Evolutionary conservation across 208 protist species (phyloP), one percentile per base, ranked within the genome.

Genomic region (Trypanosoma cruzi): DNA sequence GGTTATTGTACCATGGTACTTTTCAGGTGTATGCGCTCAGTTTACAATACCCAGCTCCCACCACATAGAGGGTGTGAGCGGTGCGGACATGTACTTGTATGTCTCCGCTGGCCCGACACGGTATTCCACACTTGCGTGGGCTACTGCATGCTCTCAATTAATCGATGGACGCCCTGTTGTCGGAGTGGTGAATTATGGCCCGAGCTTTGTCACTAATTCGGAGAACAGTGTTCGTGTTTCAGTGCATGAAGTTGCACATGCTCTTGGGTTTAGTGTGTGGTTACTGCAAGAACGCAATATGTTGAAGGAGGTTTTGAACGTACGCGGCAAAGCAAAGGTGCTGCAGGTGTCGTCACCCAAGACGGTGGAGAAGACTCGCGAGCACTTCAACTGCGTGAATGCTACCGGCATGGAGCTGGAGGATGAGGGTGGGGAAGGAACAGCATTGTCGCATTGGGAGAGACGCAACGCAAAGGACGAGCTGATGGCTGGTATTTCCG

Each of bases 121-220:
- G 26, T 6, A 26, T 34, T 29, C 22, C 0, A n/a, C 28, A 6
- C 26, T 36, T 57, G 53, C 53, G 53, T 57, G 53, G 53, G 53
- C 53, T n/a, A 7, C 28, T 20, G 74, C 82, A 59, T 94, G 87
- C 80, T 75, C 88, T 16, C 54, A 22, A 24, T 44, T 73, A 14
- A n/a, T 14, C 1, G 36, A 48, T 31, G 63, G 67, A 0, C 80
- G 80, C 16, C 73, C 80, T 2, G 28, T 70, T 16, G 46, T 70
- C 4, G 75, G 62, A 6, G 68, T 56, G 1, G 64, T 79, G 4
- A 81, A 79, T 50, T 61, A 76, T 42, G 22, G 20, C 18, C 67
- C 75, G 0, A 16, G 48, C 1, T 46, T 37, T 52, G 59, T 81
- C 14, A 22, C 24, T 34, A 16, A 42, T 2, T 58, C 49, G 5